Conservation (phyloP, 106 monocot species). For the Xerophyta viscosa region DNA sequence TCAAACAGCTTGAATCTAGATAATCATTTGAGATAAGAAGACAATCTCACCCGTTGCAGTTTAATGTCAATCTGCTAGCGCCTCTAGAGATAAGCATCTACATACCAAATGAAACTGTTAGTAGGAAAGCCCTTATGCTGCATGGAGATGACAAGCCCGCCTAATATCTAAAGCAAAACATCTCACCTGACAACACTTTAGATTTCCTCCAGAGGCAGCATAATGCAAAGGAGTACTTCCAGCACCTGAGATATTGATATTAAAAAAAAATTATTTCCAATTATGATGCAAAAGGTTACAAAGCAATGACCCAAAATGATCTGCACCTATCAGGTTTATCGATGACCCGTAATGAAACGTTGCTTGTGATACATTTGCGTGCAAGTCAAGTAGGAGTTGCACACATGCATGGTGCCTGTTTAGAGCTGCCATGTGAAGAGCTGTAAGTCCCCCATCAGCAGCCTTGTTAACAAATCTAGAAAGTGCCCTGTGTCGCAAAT, state of each 20-base stretch:
- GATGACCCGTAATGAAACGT: conserved; percentile 80
- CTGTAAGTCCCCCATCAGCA: conserved; percentile 92
- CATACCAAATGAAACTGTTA: neutral
- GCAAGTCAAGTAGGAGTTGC: conserved; percentile 83
- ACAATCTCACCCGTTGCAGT: conserved; percentile 75
- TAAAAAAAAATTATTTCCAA: neutral
- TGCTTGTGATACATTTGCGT: conserved; percentile 56
- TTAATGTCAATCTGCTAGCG: conserved; percentile 76
- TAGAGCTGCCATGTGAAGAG: conserved; percentile 84
- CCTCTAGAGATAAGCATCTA: conserved; percentile 85
- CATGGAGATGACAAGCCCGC: neutral
- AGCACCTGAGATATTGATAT: conserved; percentile 42
- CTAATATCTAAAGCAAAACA: neutral
- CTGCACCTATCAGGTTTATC: conserved; percentile 64
- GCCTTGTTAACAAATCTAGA: conserved; percentile 59
- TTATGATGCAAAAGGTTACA: neutral
- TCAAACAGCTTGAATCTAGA: neutral
- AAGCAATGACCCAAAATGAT: neutral
- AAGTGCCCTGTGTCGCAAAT: conserved; percentile 40
- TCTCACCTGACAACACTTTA: conserved; percentile 82
- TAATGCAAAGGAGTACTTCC: conserved; percentile 98
- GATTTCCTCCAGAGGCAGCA: conserved; percentile 91
- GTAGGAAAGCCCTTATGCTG: neutral
- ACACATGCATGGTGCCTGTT: conserved; percentile 81
- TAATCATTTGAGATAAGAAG: neutral